Evolutionary conservation across 2,329 filamentous ascomycete species (phyloP).

Genomic region (Botryosphaeria dothidea): DNA sequence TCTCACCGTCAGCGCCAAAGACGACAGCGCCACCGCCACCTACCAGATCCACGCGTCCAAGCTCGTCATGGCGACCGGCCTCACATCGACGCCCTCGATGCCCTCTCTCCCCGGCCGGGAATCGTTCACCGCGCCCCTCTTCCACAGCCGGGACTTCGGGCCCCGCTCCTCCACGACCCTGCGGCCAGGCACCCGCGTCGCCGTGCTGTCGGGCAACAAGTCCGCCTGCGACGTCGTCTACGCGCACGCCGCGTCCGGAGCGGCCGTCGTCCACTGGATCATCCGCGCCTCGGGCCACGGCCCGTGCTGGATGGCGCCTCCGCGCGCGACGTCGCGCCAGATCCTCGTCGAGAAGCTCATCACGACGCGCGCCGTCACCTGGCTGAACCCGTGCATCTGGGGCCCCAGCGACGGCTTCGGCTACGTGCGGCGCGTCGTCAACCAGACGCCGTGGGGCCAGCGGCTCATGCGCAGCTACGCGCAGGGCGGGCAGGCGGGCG

Average conservation of each 20-base stretch:
- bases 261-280: slow-evolving; percentile 53
- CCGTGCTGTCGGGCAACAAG: slow-evolving; percentile 63
- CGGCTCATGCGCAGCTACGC: slow-evolving; percentile 58
- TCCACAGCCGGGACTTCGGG: slow-evolving; percentile 59
- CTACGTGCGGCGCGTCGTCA: slow-evolving; percentile 56
- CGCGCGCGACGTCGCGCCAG: slow-evolving; percentile 67
- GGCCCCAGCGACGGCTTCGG: slow-evolving; percentile 62
- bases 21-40: not conserved
- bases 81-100: slow-evolving; percentile 59
- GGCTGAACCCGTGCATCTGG: slow-evolving; percentile 76
- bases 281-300: slow-evolving; percentile 59
- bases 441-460: slow-evolving; percentile 59
- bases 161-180: slow-evolving; percentile 37
- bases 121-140: slow-evolving; percentile 53
- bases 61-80: slow-evolving; percentile 62
- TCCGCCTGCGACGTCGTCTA: slow-evolving; percentile 66
- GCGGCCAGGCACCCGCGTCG: slow-evolving; percentile 42
- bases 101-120: slow-evolving; percentile 54
- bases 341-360: slow-evolving; percentile 68
- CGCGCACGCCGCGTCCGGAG: slow-evolving; percentile 48
- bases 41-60: slow-evolving; percentile 41
- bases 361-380: slow-evolving; percentile 67
- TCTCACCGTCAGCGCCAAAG: slow-evolving; percentile 10
- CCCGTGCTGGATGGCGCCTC: slow-evolving; percentile 60
- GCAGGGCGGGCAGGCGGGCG: slow-evolving; percentile 56